Evolutionary conservation across 495 filamentous ascomycete genomes (phyloP), one percentile per base, ranked within the genome.

Genomic region (Astrothelium subdiscretum): DNA sequence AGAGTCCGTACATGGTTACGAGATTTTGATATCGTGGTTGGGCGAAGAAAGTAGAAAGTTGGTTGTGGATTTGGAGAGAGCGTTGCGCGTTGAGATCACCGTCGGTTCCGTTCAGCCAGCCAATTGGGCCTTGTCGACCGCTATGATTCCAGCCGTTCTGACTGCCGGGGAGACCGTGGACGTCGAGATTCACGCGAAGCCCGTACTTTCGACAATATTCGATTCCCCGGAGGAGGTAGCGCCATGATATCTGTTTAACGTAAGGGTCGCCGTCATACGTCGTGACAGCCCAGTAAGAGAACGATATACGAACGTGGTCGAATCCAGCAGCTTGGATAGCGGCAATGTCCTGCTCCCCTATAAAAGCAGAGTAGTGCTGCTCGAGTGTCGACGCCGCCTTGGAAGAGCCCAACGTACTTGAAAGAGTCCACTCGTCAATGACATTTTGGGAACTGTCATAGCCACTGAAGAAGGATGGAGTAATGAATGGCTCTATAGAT

Each of bases 141-240:
- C 79, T 83, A 72, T 91, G 90, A 70, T 90, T 90, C 71, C 90
- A 91, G 20, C 89, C 89, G 66, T 92, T 92, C 69, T 92, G 89
- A 27, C 83, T 87, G 11, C 86, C 88, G 24, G 88, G 89, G 22
- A 83, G 87, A 20, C 80, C 91, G 73, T 99, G 95, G 2, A 96
- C 78, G 70, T 99, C 95, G 4, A 99, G 85, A 63, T 97, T 99
- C 42, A 99, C 86, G 1, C 95, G 85, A 11, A 99, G 78, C 0
- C 95, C 95, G 70, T 96, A 89, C 68, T 92, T 90, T n/a, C 95
- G 85, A 32, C 87, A 87, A 75, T 87, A 97, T 68, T 99, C 95
- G 66, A 99, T 95, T 2, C 80, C 89, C 29, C 95, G 85, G 1
- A 99, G 81, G 0, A 99, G 85, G 72, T 99, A 99, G 15, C 95